A percentile compares a stretch with the other conserved stretches of the same genome.
Conservation (phyloP, 345 rosid genomes). For the Aquilaria sinensis region DNA sequence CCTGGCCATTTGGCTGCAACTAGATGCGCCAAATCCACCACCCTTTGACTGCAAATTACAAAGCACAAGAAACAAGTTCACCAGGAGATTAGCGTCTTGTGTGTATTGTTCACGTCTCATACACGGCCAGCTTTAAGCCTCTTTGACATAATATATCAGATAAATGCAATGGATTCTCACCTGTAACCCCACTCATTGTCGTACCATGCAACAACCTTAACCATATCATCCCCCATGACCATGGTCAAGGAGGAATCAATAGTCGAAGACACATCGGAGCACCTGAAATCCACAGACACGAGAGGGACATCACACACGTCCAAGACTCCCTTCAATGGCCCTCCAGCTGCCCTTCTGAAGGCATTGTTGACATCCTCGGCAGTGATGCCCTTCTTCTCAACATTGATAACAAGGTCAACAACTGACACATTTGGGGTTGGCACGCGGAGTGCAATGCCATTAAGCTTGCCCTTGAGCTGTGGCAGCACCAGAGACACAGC, state of each 20-base stretch:
- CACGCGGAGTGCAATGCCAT: slow-evolving; percentile 93
- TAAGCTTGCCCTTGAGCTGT: slow-evolving; percentile 96
- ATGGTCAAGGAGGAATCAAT: slow-evolving; percentile 90
- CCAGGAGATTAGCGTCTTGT: no score
- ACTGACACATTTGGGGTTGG: slow-evolving; percentile 99
- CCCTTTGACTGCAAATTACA: slow-evolving; percentile 71
- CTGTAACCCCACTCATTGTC: slow-evolving; percentile 99
- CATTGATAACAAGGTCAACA: slow-evolving; percentile 86
- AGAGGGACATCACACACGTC: slow-evolving; percentile 85
- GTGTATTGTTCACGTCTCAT: no score
- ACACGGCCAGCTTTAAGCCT: no score
- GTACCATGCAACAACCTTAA: slow-evolving; percentile 97
- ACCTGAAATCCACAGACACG: slow-evolving; percentile 87
- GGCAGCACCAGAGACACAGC: slow-evolving; percentile 94
- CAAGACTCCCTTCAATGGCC: slow-evolving; percentile 79
- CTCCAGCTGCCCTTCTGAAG: slow-evolving; percentile 82
- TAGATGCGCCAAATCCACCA: slow-evolving; percentile 89
- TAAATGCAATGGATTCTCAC: slow-evolving; percentile 22
- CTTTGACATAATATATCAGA: neutral
- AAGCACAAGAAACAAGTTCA: neutral
- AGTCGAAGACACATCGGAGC: slow-evolving; percentile 88
- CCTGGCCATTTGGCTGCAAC: slow-evolving; percentile 96
- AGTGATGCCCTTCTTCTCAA: slow-evolving; percentile 71
- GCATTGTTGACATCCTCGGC: slow-evolving; percentile 95
- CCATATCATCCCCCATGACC: slow-evolving; percentile 99